These are phyloP conservation scores for Saksenaea vasiformis DNA, from an alignment of 371 early-diverging fungal genomes.

Conservation along the genomic window DNA sequence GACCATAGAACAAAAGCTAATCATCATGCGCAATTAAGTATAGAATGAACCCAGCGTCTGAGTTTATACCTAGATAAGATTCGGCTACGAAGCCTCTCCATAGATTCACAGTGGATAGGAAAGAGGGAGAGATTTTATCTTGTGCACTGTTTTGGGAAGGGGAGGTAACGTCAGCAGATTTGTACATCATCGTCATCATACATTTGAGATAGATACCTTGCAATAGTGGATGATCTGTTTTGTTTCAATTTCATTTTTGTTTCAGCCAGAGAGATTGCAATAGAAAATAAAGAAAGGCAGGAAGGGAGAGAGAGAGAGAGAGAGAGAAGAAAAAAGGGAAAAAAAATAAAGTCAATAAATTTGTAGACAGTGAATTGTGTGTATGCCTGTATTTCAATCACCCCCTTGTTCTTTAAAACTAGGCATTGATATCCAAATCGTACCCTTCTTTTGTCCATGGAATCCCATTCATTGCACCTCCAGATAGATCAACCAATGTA, in stretches of 20 bases:
- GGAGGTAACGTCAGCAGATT: not conserved
- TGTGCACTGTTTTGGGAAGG: conserved; percentile 35
- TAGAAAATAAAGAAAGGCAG: not conserved
- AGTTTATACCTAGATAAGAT: conserved; percentile 53
- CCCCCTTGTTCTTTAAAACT: not conserved
- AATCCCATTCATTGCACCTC: conserved; percentile 16
- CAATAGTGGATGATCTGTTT: conserved; percentile 17
- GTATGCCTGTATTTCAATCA: not conserved
- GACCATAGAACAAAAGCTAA: conserved; percentile 81
- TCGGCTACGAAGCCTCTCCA: conserved; percentile 49
- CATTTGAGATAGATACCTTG: conserved; percentile 22
- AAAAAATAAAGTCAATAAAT: conserved; percentile 8
- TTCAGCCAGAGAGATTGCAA: not conserved
- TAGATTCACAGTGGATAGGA: conserved; percentile 22
- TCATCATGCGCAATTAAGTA: not conserved
- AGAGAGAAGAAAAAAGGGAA: conserved; percentile 9
- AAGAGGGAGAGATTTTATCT: conserved; percentile 40
- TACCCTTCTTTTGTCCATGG: conserved; percentile 33
- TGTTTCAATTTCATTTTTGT: conserved; percentile 1
- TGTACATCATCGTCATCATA: no score
- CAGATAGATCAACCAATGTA: conserved; percentile 49
- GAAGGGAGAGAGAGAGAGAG: conserved; percentile 1
- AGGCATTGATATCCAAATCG: conserved; percentile 8
- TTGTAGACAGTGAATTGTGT: not conserved
- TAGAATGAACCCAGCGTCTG: not conserved